A percentile compares a stretch with the other conserved stretches of the same genome.
Evolutionary conservation across 2,329 filamentous ascomycete species (phyloP).

Genomic region (Metarhizium brunneum): DNA sequence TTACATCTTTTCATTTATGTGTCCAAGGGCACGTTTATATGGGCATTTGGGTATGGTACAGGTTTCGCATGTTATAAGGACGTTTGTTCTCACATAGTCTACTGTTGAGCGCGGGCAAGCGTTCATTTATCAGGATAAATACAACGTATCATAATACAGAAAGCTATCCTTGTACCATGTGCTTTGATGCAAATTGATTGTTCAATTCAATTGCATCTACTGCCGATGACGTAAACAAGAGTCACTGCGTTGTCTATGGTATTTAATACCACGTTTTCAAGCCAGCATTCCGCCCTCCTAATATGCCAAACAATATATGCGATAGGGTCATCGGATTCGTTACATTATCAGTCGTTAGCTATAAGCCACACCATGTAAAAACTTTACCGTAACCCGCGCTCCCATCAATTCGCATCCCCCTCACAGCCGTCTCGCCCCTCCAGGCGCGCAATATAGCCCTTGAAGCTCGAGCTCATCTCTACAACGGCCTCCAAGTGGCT

Average conservation of each 20-base stretch:
- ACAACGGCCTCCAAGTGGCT: conserved; percentile 25
- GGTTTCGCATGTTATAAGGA: background rate
- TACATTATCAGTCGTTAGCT: no score
- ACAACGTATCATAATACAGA: background rate
- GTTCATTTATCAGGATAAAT: background rate
- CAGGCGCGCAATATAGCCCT: conserved; percentile 17
- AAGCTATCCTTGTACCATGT: no score
- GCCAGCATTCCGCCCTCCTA: no score
- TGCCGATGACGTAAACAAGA: no score
- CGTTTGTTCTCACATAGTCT: background rate
- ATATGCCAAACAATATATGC: no score
- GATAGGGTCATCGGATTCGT: no score
- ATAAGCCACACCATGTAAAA: background rate
- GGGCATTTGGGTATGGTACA: background rate
- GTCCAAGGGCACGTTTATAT: background rate
- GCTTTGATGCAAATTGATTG: no score
- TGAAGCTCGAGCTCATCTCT: conserved; percentile 25
- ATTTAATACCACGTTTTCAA: no score
- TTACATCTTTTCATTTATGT: background rate
- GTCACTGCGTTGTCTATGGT: no score
- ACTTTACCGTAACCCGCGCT: background rate
- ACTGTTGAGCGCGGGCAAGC: conserved; percentile 1
- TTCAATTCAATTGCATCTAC: no score
- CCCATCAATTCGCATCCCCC: background rate
- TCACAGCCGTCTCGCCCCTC: background rate